These are phyloP conservation scores for Cystofilobasidium bisporidii DNA, from an alignment of 768 basidiomycete genomes.

Conservation along the genomic window DNA sequence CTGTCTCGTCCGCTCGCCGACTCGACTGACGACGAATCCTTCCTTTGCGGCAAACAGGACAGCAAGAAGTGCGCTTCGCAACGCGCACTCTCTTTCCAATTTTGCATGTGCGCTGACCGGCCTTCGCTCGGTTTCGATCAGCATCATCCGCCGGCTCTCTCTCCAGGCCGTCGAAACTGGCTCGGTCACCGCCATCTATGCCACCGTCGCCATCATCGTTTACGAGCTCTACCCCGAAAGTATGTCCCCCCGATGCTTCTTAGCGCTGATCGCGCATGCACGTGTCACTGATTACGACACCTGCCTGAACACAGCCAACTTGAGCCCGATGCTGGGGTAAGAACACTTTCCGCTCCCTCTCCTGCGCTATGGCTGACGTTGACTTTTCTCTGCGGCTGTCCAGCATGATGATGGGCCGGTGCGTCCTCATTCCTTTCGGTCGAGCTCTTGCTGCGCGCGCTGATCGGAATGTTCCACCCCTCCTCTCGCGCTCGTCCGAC, in stretches of 20 bases:
- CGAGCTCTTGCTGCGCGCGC: background rate
- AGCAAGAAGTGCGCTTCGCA: too few species aligned
- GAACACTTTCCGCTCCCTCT: background rate
- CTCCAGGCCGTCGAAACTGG: background rate
- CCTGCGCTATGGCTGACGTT: background rate
- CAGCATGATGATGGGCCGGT: background rate
- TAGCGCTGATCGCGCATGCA: too few species aligned
- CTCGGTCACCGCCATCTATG: background rate
- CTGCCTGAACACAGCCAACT: background rate
- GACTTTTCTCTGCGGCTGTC: background rate
- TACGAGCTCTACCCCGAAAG: background rate
- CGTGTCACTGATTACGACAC: too few species aligned
- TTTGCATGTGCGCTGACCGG: background rate
- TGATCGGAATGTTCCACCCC: background rate
- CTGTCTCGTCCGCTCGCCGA: too few species aligned
- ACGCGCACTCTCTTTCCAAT: background rate
- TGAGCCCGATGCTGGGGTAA: background rate
- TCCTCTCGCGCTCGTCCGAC: background rate
- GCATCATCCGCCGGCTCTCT: slow-evolving; percentile 1
- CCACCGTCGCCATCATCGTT: background rate
- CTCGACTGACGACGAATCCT: too few species aligned
- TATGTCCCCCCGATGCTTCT: too few species aligned
- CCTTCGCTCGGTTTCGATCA: background rate
- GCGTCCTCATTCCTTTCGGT: background rate
- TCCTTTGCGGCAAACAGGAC: too few species aligned